A percentile compares a stretch with the other conserved stretches of the same genome.
Evolutionary conservation across 805 yeast species (phyloP).

Genomic region (Metschnikowia peoriensis): DNA sequence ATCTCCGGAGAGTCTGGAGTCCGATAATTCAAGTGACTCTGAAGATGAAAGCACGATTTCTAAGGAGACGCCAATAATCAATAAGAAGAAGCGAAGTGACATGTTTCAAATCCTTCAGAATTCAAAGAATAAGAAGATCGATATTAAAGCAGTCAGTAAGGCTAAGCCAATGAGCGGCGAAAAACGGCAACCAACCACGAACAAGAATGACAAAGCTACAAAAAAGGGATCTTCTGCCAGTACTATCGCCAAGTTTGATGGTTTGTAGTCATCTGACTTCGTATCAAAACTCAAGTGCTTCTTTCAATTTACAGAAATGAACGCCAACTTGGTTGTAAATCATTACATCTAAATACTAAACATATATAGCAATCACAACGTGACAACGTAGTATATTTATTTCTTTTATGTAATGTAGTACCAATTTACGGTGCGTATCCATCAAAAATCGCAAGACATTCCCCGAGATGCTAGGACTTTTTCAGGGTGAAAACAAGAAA

Average conservation of each 20-base stretch:
- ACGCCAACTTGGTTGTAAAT: no score
- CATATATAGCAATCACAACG: no score
- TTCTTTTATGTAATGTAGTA: no score
- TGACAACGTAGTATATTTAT: no score
- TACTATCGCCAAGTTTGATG: slow-evolving; percentile 50
- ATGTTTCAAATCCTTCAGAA: slow-evolving; percentile 7
- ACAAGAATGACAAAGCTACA: slow-evolving; percentile 6
- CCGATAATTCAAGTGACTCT: background rate
- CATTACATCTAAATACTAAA: no score
- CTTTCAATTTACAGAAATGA: no score
- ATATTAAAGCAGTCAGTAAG: slow-evolving; percentile 20
- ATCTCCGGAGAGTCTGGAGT: background rate
- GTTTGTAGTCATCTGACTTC: slow-evolving; percentile 29
- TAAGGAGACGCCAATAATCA: slow-evolving; percentile 2
- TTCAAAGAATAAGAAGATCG: slow-evolving; percentile 20
- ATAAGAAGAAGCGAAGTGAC: slow-evolving; percentile 5
- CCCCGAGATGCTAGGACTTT: no score
- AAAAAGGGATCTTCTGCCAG: slow-evolving; percentile 16
- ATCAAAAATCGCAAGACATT: no score
- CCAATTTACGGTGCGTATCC: no score
- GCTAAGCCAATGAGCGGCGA: slow-evolving; percentile 14
- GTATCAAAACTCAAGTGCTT: no score
- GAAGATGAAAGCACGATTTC: background rate
- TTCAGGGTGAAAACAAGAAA: no score
- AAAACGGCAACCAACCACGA: slow-evolving; percentile 1